Evolutionary conservation across 2,329 filamentous ascomycete species (phyloP).

Genomic region (Emericellopsis atlantica): DNA sequence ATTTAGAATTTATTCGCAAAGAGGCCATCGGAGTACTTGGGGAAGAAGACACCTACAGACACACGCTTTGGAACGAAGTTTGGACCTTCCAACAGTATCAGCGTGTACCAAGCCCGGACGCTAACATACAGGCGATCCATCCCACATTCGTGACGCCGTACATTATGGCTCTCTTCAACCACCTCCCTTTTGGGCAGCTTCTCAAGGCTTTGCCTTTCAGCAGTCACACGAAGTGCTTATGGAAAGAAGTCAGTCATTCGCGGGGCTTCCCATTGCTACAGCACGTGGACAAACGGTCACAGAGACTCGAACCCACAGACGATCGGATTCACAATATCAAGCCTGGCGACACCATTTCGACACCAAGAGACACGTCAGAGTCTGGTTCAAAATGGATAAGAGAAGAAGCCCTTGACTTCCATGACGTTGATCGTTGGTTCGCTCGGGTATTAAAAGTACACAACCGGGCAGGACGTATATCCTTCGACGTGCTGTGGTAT

Average conservation of each 20-base stretch:
- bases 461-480: constrained; percentile 17
- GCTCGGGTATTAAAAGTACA: constrained; percentile 52
- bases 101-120: constrained; percentile 3
- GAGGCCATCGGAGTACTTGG: constrained; percentile 43
- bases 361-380: constrained; percentile 27
- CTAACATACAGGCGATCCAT: constrained; percentile 1
- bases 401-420: constrained; percentile 25
- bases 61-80: constrained; percentile 31
- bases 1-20: constrained; percentile 52
- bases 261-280: constrained; percentile 14
- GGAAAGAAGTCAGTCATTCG: constrained; percentile 12
- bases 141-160: constrained; percentile 60
- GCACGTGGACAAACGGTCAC: constrained; percentile 8
- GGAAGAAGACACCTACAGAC: constrained; percentile 6
- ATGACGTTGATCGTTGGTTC: constrained; percentile 48
- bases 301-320: constrained; percentile 9
- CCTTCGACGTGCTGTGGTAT: constrained; percentile 60
- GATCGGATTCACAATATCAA: constrained; percentile 19
- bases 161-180: constrained; percentile 48
- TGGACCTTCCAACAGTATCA: constrained; percentile 21
- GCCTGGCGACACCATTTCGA: constrained; percentile 37
- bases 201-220: constrained; percentile 26
- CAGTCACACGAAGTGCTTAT: constrained; percentile 12
- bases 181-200: constrained; percentile 45
- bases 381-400: constrained; percentile 43